These are phyloP conservation scores for Penicillium lividum DNA, from an alignment of 495 filamentous ascomycete species.

Conservation along the genomic window DNA sequence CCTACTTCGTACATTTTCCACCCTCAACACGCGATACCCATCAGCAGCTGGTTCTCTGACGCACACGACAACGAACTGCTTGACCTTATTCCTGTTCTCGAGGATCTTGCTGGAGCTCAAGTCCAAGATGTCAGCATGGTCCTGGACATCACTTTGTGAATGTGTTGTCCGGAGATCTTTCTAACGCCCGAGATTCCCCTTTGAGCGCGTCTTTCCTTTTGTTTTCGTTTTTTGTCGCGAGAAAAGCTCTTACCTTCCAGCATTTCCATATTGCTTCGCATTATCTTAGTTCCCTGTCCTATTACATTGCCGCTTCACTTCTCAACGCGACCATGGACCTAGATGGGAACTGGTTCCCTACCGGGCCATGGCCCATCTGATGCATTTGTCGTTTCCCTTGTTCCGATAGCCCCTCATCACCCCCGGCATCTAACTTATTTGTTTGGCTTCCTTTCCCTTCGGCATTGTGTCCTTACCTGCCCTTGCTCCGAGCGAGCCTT, in stretches of 20 bases:
- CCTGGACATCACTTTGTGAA: constrained; percentile 87
- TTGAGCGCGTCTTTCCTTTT: constrained; percentile 32
- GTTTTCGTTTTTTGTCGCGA: constrained; percentile 17
- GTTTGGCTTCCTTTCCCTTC: constrained; percentile 14
- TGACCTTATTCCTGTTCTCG: constrained; percentile 96
- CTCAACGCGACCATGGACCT: constrained; percentile 13
- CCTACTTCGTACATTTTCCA: constrained; percentile 99
- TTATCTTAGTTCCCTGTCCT: constrained; percentile 13
- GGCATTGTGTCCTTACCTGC: constrained; percentile 30
- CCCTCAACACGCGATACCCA: constrained; percentile 97
- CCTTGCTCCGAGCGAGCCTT: constrained; percentile 43
- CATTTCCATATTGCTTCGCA: constrained; percentile 24
- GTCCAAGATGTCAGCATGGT: constrained; percentile 97
- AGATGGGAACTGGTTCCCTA: constrained; percentile 28
- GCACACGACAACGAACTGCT: constrained; percentile 99
- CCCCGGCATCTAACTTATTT: constrained; percentile 10
- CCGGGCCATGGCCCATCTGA: constrained; percentile 19
- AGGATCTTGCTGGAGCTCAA: constrained; percentile 85
- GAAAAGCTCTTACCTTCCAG: constrained; percentile 30
- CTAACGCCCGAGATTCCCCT: constrained; percentile 36
- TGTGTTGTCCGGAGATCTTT: constrained; percentile 29
- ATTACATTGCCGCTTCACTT: constrained; percentile 20
- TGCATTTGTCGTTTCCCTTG: constrained; percentile 27
- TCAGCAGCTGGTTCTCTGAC: constrained; percentile 99
- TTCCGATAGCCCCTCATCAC: constrained; percentile 11